Evolutionary conservation across 1,284 basidiomycete genomes (phyloP).

Genomic region (Ceratobasidium sp.): DNA sequence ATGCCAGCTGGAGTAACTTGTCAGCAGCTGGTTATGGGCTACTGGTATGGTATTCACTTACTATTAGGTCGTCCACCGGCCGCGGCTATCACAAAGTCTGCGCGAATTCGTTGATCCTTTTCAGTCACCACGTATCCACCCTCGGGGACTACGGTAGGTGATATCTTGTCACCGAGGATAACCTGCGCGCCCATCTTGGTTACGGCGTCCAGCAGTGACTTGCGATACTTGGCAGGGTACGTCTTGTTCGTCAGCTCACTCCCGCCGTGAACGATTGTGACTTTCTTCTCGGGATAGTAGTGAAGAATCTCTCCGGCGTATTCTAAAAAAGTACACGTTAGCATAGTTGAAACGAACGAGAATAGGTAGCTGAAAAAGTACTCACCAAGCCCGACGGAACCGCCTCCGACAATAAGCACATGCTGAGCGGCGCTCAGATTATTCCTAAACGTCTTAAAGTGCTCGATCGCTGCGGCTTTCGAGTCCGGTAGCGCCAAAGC

Average conservation of each 20-base stretch:
- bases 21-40: background rate
- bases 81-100: constrained; percentile 40
- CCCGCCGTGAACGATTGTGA: constrained; percentile 72
- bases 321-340: constrained; percentile 51
- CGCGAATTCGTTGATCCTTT: constrained; percentile 34
- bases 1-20: background rate
- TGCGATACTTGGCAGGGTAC: constrained; percentile 68
- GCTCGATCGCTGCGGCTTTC: constrained; percentile 56
- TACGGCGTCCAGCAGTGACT: constrained; percentile 58
- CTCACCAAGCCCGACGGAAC: constrained; percentile 69
- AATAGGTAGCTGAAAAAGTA: constrained; percentile 10
- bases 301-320: constrained; percentile 69
- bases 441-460: constrained; percentile 59
- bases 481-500: constrained; percentile 60
- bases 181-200: constrained; percentile 61
- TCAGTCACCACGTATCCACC: constrained; percentile 39
- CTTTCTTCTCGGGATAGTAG: constrained; percentile 63
- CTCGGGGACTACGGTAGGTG: constrained; percentile 56
- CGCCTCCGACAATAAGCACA: constrained; percentile 69
- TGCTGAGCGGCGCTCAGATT: constrained; percentile 62
- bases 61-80: constrained; percentile 8
- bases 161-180: constrained; percentile 61
- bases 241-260: constrained; percentile 64
- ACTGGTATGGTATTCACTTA: background rate
- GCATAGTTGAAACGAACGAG: constrained; percentile 23